A percentile compares a stretch with the other conserved stretches of the same genome.
Conservation (phyloP, 2,329 filamentous ascomycete genomes). For the Pochonia chlamydosporia region DNA sequence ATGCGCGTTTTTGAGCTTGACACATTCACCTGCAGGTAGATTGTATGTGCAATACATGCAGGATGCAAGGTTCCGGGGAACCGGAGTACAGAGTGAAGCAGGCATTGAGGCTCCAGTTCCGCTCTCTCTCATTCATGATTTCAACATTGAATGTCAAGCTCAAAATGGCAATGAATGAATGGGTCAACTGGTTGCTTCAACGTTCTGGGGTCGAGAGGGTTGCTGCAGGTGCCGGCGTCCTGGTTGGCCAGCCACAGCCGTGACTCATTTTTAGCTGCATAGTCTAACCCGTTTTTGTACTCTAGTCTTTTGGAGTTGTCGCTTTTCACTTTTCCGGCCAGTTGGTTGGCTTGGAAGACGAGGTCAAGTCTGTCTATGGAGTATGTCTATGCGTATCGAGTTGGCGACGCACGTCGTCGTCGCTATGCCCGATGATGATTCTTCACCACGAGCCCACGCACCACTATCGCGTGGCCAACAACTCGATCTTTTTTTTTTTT, state of each 20-base stretch:
- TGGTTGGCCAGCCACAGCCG: slow-evolving; percentile 24
- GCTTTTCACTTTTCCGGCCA: too few species aligned
- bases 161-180: neutral
- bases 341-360: too few species aligned
- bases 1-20: neutral
- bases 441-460: slow-evolving; percentile 13
- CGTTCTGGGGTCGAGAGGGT: slow-evolving; percentile 19
- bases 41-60: neutral
- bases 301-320: neutral
- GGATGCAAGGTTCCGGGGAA: neutral
- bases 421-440: neutral
- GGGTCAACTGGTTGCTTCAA: neutral
- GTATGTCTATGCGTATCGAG: too few species aligned
- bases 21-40: neutral
- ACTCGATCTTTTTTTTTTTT: neutral
- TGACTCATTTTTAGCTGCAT: slow-evolving; percentile 27
- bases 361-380: too few species aligned
- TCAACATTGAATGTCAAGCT: neutral
- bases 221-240: slow-evolving; percentile 22
- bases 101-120: too few species aligned
- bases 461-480: slow-evolving; percentile 4
- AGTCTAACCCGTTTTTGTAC: neutral
- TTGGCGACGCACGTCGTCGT: too few species aligned
- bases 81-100: neutral
- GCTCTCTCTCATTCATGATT: too few species aligned